Percentiles rank a stretch among this genome's conserved stretches.
These are phyloP conservation scores for Fagus crenata DNA, from an alignment of 306 rosid species.

Conservation along the genomic window DNA sequence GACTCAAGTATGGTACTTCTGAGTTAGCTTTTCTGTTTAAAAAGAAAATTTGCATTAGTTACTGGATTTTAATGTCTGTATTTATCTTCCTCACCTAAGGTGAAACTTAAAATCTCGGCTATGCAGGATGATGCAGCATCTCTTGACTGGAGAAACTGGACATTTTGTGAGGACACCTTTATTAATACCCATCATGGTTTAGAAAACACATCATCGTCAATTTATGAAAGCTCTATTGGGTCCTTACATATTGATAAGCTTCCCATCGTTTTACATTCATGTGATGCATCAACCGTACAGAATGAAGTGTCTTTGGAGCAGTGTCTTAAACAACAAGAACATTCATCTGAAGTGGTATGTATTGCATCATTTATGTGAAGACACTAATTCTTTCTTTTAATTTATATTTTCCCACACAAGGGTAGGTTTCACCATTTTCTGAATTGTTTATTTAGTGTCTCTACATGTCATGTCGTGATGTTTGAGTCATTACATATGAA, in stretches of 20 bases:
- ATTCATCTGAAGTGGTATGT: constrained; percentile 41
- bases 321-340: constrained; percentile 34
- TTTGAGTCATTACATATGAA: constrained; percentile 5
- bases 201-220: constrained; percentile 38
- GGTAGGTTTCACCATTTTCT: background rate
- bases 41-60: constrained; percentile 6
- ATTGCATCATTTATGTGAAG: constrained; percentile 19
- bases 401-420: background rate
- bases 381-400: background rate
- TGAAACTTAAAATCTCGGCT: constrained; percentile 28
- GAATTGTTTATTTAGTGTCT: constrained; percentile 25
- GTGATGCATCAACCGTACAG: constrained; percentile 28
- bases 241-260: constrained; percentile 58
- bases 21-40: constrained; percentile 8
- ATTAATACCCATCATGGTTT: constrained; percentile 15
- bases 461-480: background rate
- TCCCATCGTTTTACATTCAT: constrained; percentile 25
- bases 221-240: constrained; percentile 51
- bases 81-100: constrained; percentile 10
- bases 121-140: constrained; percentile 55
- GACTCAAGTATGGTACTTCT: constrained; percentile 43
- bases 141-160: constrained; percentile 75
- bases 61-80: background rate
- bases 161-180: constrained; percentile 36
- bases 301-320: constrained; percentile 38